Evolutionary conservation across 208 protist genomes (phyloP), one percentile per base, ranked within the genome.

Genomic region (Porcisia deanei): DNA sequence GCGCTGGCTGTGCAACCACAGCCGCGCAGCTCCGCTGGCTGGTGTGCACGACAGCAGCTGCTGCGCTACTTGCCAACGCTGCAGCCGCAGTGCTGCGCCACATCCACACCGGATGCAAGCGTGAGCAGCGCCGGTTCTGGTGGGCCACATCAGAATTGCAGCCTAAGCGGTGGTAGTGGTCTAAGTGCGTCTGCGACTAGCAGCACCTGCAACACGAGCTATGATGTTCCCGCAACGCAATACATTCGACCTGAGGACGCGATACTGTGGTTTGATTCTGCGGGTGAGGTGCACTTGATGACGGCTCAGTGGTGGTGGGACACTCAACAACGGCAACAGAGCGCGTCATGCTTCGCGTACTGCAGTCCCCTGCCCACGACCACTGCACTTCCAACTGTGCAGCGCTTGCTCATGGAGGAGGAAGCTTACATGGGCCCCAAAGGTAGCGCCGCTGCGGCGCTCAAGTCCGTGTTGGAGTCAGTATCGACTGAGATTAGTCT

Each of bases 281-380:
- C 59, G 57, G 77, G 77, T 41, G 49, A 18, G 6, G 68, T 66
- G 47, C 77, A 81, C 59, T 8, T 79, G 30, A 49, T 43, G 25
- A 57, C 73, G 1, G 77, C 69, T 20, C 66, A 73, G 53, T 53
- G 52, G 57, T 85, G 81, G 79, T 74, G 68, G 75, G 69, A 64
- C 5, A 37, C 22, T 30, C 61, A 60, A 57, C 75, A 61, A 12
- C 73, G 53, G 25, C 67, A 65, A 71, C 71, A 76, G 3, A 41
- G 43, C 30, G 55, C 43, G 34, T 1, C 57, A n/a, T 75, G 57
- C 45, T 41, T 65, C 52, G 71, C 79, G 6, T 65, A 71, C 79
- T 81, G 76, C 63, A 76, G 79, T 34, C 81, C 82, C 0, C 73
- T 87, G 59, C 86, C 81, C 6, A 63, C 77, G 68, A 84, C 86